phyloP scores from a whole-genome alignment of 106 monocot species.

The Acorus gramineus region DNA sequence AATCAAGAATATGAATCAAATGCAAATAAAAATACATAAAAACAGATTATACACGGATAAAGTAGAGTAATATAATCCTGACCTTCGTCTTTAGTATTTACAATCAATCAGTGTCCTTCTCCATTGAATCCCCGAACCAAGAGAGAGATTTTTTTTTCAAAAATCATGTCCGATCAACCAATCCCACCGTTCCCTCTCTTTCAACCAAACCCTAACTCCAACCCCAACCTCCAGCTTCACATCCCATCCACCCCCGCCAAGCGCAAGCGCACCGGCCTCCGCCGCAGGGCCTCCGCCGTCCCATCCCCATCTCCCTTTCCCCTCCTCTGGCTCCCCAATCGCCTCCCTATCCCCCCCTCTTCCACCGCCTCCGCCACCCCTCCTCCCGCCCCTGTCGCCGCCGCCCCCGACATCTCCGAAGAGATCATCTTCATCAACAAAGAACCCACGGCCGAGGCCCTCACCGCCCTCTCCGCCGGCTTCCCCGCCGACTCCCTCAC shows the following conservation, averaged over 20 bases:
- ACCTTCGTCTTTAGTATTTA: too few species aligned
- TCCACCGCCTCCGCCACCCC: not conserved
- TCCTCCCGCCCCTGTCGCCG: not conserved
- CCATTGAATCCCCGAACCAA: too few species aligned
- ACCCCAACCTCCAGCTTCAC: constrained; percentile 22
- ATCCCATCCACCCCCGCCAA: constrained; percentile 37
- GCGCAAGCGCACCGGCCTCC: constrained; percentile 89
- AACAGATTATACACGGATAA: too few species aligned
- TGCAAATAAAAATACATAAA: too few species aligned
- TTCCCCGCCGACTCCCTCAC: constrained; percentile 97
- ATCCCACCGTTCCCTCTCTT: not conserved
- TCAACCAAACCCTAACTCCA: constrained; percentile 13
- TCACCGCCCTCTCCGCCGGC: constrained; percentile 79
- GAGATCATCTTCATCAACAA: constrained; percentile 97
- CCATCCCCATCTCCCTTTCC: constrained; percentile 6
- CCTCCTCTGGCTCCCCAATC: constrained; percentile 3
- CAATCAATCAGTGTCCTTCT: too few species aligned
- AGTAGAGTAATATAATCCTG: too few species aligned
- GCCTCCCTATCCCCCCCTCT: constrained; percentile 1
- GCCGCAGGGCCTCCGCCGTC: constrained; percentile 24
- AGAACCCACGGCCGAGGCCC: constrained; percentile 86
- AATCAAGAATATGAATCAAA: too few species aligned
- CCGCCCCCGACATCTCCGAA: constrained; percentile 40
- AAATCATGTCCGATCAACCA: too few species aligned
- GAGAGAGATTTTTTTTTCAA: too few species aligned